Base-by-base conservation (phyloP, 768 basidiomycete genomes). In the Calocera viscosa region DNA sequence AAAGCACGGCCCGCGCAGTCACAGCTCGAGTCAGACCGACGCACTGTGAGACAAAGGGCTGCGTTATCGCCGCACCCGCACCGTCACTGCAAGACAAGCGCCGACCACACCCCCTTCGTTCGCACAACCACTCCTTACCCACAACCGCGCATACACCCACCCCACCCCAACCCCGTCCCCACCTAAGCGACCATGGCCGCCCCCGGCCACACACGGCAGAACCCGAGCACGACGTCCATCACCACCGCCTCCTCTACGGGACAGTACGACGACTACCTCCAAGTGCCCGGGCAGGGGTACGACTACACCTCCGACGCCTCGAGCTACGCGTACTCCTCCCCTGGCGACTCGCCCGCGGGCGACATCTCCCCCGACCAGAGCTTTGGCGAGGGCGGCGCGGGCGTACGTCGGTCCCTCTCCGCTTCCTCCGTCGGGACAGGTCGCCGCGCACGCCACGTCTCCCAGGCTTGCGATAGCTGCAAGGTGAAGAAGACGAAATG, bases 401-500 rank as follows among this genome's bases (percentile, higher is more conserved):
- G 14, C 24, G 26, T 60, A 10, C 24, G 53, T 2, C 24, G 53
- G 14, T 16, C 14, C 19, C 16, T 60, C 5, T 5, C 5, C 19
- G 53, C 53, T 30, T 60, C 53, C 2, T 60, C 53, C 19, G 53
- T 22, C 26, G 16, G 16, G 14, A 60, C 24, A 2, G 53, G 53
- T 5, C 24, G 53, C 8, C 11, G 53, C 11, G 53, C 26, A 2
- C 14, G 30, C 7, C 53, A 60, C 19, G 53, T 60, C 30, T 60
- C 53, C 5, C 53, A 60, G 30, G 53, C 53, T 3, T 60, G 53
- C 30, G 53, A 60, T 19, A 28, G 5, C 7, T 60, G 53, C 30
- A 60, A 60, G 30, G 11, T 32, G 26, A 60, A 60, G 53, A 60
- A 60, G 53, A 60, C 53, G 14, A 60, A 60, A 19, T 60, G 53